Evolutionary conservation across 306 rosid species (phyloP).

Genomic region (Cicer bijugum): DNA sequence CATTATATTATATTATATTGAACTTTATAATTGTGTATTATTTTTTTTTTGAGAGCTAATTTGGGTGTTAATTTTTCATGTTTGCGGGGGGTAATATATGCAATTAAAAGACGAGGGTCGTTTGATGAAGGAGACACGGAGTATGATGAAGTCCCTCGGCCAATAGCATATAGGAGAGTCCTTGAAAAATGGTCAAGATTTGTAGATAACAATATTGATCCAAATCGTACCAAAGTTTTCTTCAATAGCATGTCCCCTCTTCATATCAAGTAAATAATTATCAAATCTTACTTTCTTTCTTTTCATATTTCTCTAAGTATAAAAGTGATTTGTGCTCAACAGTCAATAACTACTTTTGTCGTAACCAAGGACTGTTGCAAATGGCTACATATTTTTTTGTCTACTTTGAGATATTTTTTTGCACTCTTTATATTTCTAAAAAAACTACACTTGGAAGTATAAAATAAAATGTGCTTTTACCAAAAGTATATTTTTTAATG

Average conservation of each 20-base stretch:
- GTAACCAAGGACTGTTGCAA: background rate
- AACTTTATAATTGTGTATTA: background rate
- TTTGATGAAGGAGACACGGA: slow-evolving; percentile 78
- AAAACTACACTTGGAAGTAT: no score
- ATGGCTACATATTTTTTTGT: background rate
- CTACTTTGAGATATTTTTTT: background rate
- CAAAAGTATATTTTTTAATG: no score
- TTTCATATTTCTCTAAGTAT: background rate
- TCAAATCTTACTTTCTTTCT: background rate
- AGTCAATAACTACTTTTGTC: background rate
- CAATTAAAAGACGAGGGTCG: slow-evolving; percentile 70
- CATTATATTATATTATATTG: background rate
- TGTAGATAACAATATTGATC: slow-evolving; percentile 77
- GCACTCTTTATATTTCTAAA: no score
- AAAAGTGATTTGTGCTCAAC: background rate
- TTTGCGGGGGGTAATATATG: background rate
- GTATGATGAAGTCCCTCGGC: slow-evolving; percentile 75
- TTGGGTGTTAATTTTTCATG: background rate
- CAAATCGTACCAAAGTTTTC: slow-evolving; percentile 78
- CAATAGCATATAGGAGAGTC: slow-evolving; percentile 70
- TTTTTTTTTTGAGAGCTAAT: slow-evolving; percentile 1
- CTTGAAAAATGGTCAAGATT: slow-evolving; percentile 80
- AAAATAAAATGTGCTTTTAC: no score
- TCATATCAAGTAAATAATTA: slow-evolving; percentile 75
- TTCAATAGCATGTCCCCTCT: slow-evolving; percentile 94